A percentile compares a stretch with the other conserved stretches of the same genome.
Evolutionary conservation across 805 yeast species (phyloP).

Genomic region (Debaryomyces prosopidis): DNA sequence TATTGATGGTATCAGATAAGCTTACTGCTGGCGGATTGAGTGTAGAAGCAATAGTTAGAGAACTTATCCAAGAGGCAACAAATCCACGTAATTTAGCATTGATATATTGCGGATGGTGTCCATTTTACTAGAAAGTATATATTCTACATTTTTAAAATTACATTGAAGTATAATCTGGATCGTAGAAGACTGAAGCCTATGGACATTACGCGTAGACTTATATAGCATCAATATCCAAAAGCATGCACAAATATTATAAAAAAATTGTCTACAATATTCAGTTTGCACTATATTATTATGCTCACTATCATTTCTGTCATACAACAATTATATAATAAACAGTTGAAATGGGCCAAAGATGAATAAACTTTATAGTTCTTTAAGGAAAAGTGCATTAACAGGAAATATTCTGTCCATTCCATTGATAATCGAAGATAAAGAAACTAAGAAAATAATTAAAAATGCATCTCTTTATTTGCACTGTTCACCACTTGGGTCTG

Average conservation of each 20-base stretch:
- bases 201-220: too few species aligned
- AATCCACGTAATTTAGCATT: conserved; percentile 66
- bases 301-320: too few species aligned
- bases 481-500: conserved; percentile 6
- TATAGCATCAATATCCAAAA: too few species aligned
- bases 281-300: too few species aligned
- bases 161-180: not conserved
- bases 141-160: not conserved
- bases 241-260: too few species aligned
- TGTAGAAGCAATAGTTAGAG: conserved; percentile 81
- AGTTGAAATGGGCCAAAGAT: too few species aligned
- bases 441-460: conserved; percentile 11
- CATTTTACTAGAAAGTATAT: conserved; percentile 51
- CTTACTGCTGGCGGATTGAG: conserved; percentile 66
- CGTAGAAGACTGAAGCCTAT: too few species aligned
- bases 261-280: too few species aligned
- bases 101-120: conserved; percentile 84
- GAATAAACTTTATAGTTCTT: too few species aligned
- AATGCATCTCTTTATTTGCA: conserved; percentile 17
- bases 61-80: conserved; percentile 74
- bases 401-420: conserved; percentile 16
- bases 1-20: conserved; percentile 70
- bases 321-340: too few species aligned
- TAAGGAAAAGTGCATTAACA: not conserved
- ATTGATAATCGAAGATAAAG: conserved; percentile 17